phyloP scores from a whole-genome alignment of 495 filamentous ascomycete genomes.

The Wilcoxina mikolae region DNA sequence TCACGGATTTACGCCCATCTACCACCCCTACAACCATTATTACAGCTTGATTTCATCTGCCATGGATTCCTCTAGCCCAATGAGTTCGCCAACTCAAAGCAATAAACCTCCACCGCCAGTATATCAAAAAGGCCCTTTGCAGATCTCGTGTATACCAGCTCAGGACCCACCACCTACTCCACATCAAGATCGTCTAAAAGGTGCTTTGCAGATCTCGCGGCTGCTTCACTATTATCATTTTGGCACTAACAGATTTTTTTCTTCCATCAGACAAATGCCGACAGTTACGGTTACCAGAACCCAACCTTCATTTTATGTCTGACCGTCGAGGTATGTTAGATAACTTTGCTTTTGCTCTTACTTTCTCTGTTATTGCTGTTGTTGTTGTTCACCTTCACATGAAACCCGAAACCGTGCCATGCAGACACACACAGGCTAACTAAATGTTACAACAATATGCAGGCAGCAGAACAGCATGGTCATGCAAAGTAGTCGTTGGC shows the following conservation, averaged over 20 bases:
- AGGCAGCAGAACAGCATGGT: slow-evolving; percentile 8
- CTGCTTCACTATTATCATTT: too few species aligned
- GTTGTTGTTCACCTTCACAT: not conserved
- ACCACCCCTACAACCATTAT: not conserved
- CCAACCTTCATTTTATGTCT: slow-evolving; percentile 2
- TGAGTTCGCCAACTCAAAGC: not conserved
- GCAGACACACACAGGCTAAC: not conserved
- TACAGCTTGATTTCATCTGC: not conserved
- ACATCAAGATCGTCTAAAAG: too few species aligned
- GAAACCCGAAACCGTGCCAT: not conserved
- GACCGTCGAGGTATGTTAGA: slow-evolving; percentile 4
- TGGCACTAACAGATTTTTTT: too few species aligned
- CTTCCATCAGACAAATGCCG: too few species aligned
- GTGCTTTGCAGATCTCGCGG: too few species aligned
- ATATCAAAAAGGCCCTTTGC: too few species aligned
- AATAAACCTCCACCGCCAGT: too few species aligned
- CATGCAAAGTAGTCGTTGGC: not conserved
- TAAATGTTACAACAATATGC: not conserved
- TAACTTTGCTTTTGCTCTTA: not conserved
- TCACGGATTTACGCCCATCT: not conserved
- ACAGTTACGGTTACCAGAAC: too few species aligned
- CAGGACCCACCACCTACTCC: not conserved
- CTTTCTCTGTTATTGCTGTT: not conserved
- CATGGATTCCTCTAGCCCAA: not conserved
- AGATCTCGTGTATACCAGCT: not conserved